Evolutionary conservation across 1,139 yeast genomes (phyloP).

Genomic region (Candida frijolesensis): DNA sequence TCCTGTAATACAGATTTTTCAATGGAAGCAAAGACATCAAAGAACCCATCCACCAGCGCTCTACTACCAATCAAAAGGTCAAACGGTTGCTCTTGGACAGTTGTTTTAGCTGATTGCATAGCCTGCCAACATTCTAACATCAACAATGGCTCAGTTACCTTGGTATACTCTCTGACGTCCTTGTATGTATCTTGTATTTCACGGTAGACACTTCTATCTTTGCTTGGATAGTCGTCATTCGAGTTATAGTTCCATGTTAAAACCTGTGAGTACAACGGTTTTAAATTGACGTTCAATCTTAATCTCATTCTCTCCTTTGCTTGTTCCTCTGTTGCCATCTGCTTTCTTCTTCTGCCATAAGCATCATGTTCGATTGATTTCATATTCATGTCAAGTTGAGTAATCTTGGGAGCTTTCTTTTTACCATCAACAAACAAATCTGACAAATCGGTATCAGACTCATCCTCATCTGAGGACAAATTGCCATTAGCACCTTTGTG

Average conservation of each 20-base stretch:
- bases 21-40: slow-evolving; percentile 83
- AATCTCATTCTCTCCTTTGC: slow-evolving; percentile 81
- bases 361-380: slow-evolving; percentile 25
- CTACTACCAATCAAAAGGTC: slow-evolving; percentile 74
- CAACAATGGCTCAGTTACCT: slow-evolving; percentile 74
- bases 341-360: slow-evolving; percentile 14
- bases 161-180: slow-evolving; percentile 63
- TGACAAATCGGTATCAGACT: slow-evolving; percentile 39
- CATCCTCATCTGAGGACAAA: slow-evolving; percentile 39
- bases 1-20: slow-evolving; percentile 54
- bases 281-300: slow-evolving; percentile 76
- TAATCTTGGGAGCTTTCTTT: slow-evolving; percentile 36
- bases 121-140: slow-evolving; percentile 95
- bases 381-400: slow-evolving; percentile 43
- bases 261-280: slow-evolving; percentile 70
- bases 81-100: slow-evolving; percentile 67
- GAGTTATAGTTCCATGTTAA: slow-evolving; percentile 78
- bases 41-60: slow-evolving; percentile 81
- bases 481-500: slow-evolving; percentile 29
- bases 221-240: slow-evolving; percentile 57
- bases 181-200: slow-evolving; percentile 49
- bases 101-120: slow-evolving; percentile 69
- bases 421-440: slow-evolving; percentile 44
- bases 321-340: slow-evolving; percentile 45
- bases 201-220: slow-evolving; percentile 41